These are phyloP conservation scores for Nakazawaea laoshanensis DNA, from an alignment of 805 yeast genomes.

Conservation along the genomic window DNA sequence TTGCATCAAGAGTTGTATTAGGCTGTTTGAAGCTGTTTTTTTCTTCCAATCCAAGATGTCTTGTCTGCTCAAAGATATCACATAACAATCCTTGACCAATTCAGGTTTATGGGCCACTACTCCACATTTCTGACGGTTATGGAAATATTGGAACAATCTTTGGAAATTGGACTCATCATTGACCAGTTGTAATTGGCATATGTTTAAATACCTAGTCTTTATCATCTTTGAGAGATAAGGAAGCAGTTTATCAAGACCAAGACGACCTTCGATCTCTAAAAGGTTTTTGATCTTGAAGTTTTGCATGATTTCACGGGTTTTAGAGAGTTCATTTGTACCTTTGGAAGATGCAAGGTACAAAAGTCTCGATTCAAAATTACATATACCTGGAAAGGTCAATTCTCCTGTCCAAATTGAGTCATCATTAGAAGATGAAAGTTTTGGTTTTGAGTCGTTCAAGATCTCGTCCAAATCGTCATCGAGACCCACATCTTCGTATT, in stretches of 20 bases:
- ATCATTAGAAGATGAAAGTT: conserved; percentile 4
- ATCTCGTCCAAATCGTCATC: conserved; percentile 28
- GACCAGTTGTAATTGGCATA: conserved; percentile 32
- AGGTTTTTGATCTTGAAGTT: conserved; percentile 3
- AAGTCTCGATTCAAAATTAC: conserved; percentile 8
- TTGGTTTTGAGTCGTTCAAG: conserved; percentile 17
- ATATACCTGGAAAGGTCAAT: conserved; percentile 11
- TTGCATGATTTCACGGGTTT: conserved; percentile 2
- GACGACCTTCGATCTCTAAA: conserved; percentile 47
- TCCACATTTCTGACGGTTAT: conserved; percentile 41
- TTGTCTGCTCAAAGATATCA: conserved; percentile 30
- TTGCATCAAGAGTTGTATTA: not conserved
- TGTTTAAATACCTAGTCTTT: conserved; percentile 41
- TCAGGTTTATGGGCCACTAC: conserved; percentile 43
- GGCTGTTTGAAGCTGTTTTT: not conserved
- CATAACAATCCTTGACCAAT: conserved; percentile 56
- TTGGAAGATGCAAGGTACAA: conserved; percentile 8
- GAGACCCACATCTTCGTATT: conserved; percentile 16
- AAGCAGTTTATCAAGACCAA: conserved; percentile 46
- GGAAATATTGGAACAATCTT: conserved; percentile 37
- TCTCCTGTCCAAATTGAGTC: conserved; percentile 11
- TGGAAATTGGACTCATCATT: conserved; percentile 17
- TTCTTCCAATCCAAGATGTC: not conserved
- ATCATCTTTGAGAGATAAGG: conserved; percentile 42
- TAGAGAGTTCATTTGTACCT: not conserved